Base-by-base conservation (phyloP, 2,329 filamentous ascomycete species). In the Colletotrichum somersetense region DNA sequence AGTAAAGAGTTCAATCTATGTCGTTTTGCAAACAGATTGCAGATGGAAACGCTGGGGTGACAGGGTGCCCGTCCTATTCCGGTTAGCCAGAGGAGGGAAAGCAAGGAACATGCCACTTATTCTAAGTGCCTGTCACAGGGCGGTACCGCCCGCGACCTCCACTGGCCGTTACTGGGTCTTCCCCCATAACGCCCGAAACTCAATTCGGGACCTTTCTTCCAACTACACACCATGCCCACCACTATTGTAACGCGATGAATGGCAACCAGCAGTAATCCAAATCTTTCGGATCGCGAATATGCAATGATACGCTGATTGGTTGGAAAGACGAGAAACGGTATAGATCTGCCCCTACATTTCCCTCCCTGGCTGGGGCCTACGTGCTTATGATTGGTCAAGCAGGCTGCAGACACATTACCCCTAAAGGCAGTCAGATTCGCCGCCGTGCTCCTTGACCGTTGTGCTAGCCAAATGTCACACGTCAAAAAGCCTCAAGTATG, bases 121-220 rank as follows among this genome's bases (percentile, higher is more conserved):
- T 30, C 4, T 30, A 30, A 30, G 50, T 30, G 26, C 44, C 38
- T 55, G 62, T 53, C 23, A 55, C 42, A 42, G 44, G 65, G 53
- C 66, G 58, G 65, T 38, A 69, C 18, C 44, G 66, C 40, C 69
- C 69, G 69, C 42, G 53, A 59, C 44, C 58, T 52, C 58, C 59
- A 50, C 59, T 1, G n/a, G 18, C 42, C 26, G 38, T 38, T 30
- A 33, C 40, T 50, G 48, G 69, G 64, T 12, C 10, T 3, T 26
- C 62, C 65, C 66, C 53, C 56, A 46, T 62, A 8, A 42, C n/a
- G 30, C n/a, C 44, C 20, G 48, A 18, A 53, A 69, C 50, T 68
- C 52, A 63, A 71, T 71, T 48, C n/a, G 12, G 26, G 33, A 48
- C 52, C 33, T 56, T 67, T 59, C 63, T 71, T 68, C 65, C 69